These are phyloP conservation scores for Chalaropsis thielavioides DNA, from an alignment of 2,329 filamentous ascomycete genomes.

Conservation along the genomic window DNA sequence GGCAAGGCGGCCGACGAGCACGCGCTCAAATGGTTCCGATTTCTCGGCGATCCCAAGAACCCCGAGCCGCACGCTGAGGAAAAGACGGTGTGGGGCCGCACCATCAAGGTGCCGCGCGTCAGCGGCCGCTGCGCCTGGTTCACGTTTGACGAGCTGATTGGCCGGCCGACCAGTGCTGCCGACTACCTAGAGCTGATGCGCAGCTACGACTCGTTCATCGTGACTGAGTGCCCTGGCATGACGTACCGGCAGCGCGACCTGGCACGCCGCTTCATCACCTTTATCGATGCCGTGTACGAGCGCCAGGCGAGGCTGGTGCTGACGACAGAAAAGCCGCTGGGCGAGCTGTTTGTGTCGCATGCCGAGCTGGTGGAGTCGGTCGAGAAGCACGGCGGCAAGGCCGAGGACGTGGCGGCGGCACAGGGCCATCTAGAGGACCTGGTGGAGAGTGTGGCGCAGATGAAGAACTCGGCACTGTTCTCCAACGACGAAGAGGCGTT, in stretches of 20 bases:
- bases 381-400: constrained; percentile 32
- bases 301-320: constrained; percentile 84
- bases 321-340: constrained; percentile 72
- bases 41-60: constrained; percentile 71
- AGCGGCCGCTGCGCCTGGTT: constrained; percentile 83
- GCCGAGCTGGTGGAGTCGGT: constrained; percentile 51
- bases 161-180: constrained; percentile 74
- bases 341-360: constrained; percentile 69
- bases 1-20: constrained; percentile 64
- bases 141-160: constrained; percentile 83
- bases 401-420: constrained; percentile 20
- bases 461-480: constrained; percentile 79
- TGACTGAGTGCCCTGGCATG: constrained; percentile 88
- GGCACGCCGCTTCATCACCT: constrained; percentile 87
- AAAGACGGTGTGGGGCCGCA: constrained; percentile 83
- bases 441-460: constrained; percentile 65
- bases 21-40: constrained; percentile 89
- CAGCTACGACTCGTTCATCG: constrained; percentile 80
- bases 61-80: constrained; percentile 60
- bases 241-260: constrained; percentile 72
- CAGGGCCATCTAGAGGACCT: constrained; percentile 68
- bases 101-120: constrained; percentile 74
- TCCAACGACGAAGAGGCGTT: constrained; percentile 92
- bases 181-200: constrained; percentile 89
- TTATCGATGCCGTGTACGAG: constrained; percentile 94